These are phyloP conservation scores for Schwanniomyces polymorphus DNA, from an alignment of 805 yeast species.

Conservation along the genomic window DNA sequence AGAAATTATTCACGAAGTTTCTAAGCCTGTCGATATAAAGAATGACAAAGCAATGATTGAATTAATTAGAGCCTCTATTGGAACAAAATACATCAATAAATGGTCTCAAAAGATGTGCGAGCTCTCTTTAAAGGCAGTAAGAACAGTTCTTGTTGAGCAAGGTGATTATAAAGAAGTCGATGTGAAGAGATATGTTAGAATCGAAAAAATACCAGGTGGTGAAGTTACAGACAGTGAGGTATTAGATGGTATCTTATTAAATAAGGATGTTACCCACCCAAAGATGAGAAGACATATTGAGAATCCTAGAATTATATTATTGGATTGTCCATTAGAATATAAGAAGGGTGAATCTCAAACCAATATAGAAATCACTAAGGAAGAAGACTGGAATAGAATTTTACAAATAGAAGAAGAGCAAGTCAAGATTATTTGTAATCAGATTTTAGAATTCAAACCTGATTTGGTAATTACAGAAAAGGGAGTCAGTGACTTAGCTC, in stretches of 20 bases:
- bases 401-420: slow-evolving; percentile 98
- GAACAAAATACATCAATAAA: slow-evolving; percentile 88
- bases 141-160: slow-evolving; percentile 66
- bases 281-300: slow-evolving; percentile 89
- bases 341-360: slow-evolving; percentile 99
- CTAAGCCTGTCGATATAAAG: slow-evolving; percentile 77
- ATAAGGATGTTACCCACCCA: slow-evolving; percentile 98
- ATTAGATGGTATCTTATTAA: slow-evolving; percentile 86
- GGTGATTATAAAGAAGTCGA: slow-evolving; percentile 81
- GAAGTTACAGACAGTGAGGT: slow-evolving; percentile 89
- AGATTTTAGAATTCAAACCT: slow-evolving; percentile 80
- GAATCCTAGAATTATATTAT: slow-evolving; percentile 83
- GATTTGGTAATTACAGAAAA: slow-evolving; percentile 95
- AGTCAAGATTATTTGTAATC: slow-evolving; percentile 82
- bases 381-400: slow-evolving; percentile 93
- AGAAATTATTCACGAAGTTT: slow-evolving; percentile 79
- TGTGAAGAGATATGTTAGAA: slow-evolving; percentile 85
- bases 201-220: slow-evolving; percentile 98
- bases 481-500: slow-evolving; percentile 97
- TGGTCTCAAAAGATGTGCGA: slow-evolving; percentile 93
- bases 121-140: slow-evolving; percentile 84
- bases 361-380: slow-evolving; percentile 93
- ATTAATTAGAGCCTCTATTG: slow-evolving; percentile 87
- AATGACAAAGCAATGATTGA: slow-evolving; percentile 86
- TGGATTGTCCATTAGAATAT: slow-evolving; percentile 97